These are phyloP conservation scores for Cladochytrium replicatum DNA, from an alignment of 192 early-diverging fungal genomes.

Conservation along the genomic window DNA sequence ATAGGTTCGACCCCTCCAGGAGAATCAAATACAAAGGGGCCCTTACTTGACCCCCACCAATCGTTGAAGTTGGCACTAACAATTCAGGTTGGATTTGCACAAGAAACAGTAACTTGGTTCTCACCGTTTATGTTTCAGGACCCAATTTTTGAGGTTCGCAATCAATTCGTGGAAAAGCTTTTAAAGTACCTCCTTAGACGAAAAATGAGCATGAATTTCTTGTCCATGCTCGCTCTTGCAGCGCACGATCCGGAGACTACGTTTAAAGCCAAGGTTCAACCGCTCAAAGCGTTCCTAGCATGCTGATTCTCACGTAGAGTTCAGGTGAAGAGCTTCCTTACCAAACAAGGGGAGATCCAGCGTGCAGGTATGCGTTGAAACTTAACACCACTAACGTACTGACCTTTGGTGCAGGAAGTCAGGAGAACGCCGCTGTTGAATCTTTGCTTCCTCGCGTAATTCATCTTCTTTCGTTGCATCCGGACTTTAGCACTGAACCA, in stretches of 20 bases:
- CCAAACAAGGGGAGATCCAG: constrained; percentile 16
- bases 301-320: too few relatives aligned
- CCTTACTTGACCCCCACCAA: too few relatives aligned
- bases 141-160: constrained; percentile 70
- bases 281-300: too few relatives aligned
- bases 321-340: constrained; percentile 43
- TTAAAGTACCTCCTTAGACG: constrained; percentile 53
- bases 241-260: constrained; percentile 78
- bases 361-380: constrained; percentile 4
- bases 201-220: constrained; percentile 58
- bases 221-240: constrained; percentile 60
- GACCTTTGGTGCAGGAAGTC: constrained; percentile 6
- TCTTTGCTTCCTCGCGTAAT: constrained; percentile 52
- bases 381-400: background rate
- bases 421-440: constrained; percentile 39
- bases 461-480: constrained; percentile 73
- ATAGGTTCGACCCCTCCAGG: constrained; percentile 7
- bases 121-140: constrained; percentile 41
- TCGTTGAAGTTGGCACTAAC: constrained; percentile 58
- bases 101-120: background rate
- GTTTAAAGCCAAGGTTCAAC: constrained; percentile 46
- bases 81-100: constrained; percentile 34
- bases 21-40: too few relatives aligned
- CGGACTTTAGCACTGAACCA: constrained; percentile 53
- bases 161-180: constrained; percentile 57